Evolutionary conservation across 768 basidiomycete genomes (phyloP).

Genomic region (Xanthoconium purpureum): DNA sequence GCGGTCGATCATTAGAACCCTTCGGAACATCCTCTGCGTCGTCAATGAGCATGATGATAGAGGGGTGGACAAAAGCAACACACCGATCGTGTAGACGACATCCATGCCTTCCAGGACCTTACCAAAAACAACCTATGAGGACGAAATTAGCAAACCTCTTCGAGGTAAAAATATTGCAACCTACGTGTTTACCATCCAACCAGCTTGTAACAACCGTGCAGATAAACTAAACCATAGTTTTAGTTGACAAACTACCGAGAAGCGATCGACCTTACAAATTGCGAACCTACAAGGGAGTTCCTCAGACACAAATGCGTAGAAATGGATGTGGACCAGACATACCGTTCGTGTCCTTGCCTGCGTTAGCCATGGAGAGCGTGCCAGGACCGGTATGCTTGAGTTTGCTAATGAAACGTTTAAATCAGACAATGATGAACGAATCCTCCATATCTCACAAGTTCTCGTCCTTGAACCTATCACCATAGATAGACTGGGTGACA

Average conservation of each 20-base stretch:
- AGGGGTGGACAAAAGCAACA: conserved; percentile 16
- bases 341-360: conserved; percentile 92
- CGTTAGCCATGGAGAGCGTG: conserved; percentile 91
- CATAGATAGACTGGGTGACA: conserved; percentile 74
- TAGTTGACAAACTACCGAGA: not conserved
- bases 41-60: conserved; percentile 8
- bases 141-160: conserved; percentile 1
- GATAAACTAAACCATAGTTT: conserved; percentile 66
- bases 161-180: conserved; percentile 13
- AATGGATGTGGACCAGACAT: conserved; percentile 9
- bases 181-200: conserved; percentile 87
- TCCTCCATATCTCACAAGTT: conserved; percentile 69
- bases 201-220: conserved; percentile 83
- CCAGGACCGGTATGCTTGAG: conserved; percentile 90
- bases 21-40: conserved; percentile 73
- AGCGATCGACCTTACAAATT: conserved; percentile 60
- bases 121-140: conserved; percentile 82
- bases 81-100: conserved; percentile 72
- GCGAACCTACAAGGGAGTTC: conserved; percentile 55
- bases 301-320: not conserved
- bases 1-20: conserved; percentile 66
- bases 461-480: conserved; percentile 88
- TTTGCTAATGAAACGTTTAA: conserved; percentile 57
- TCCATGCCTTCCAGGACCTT: conserved; percentile 92
- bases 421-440: not conserved